Conservation (phyloP, 306 rosid species). For the Prinsepia uniflora region DNA sequence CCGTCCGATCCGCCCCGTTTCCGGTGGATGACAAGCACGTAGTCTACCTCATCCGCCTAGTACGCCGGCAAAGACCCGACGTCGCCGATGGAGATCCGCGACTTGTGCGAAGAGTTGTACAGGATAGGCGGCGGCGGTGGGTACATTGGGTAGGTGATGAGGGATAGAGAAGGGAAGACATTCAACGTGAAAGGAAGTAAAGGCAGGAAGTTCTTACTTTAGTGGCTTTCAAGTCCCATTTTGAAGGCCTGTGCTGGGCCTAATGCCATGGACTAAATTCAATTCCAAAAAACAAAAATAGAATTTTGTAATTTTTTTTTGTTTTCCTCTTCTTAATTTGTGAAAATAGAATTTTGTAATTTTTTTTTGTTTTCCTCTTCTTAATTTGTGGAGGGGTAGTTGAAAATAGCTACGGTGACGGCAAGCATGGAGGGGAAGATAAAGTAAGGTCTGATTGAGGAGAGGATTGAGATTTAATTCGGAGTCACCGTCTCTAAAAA, state of each 20-base stretch:
- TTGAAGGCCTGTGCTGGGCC: conserved; percentile 92
- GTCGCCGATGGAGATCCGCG: conserved; percentile 92
- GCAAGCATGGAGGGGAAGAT: not conserved
- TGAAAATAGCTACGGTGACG: not conserved
- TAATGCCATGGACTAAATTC: conserved; percentile 56
- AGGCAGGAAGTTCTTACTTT: conserved; percentile 63
- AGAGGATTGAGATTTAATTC: not conserved
- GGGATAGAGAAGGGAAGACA: conserved; percentile 52
- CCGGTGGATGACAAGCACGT: conserved; percentile 83
- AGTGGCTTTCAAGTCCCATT: conserved; percentile 90
- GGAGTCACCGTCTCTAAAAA: too few relatives aligned
- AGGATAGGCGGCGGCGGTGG: conserved; percentile 94
- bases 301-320: not conserved
- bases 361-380: not conserved
- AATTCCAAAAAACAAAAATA: not conserved
- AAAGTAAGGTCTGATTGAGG: conserved; percentile 9
- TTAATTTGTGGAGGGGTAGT: not conserved
- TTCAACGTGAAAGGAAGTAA: conserved; percentile 67
- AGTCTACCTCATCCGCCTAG: conserved; percentile 80
- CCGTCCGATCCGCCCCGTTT: conserved; percentile 62
- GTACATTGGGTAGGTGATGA: conserved; percentile 78
- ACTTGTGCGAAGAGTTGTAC: conserved; percentile 80
- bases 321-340: too few relatives aligned
- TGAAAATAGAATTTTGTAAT: not conserved
- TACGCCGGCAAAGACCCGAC: conserved; percentile 96